These are phyloP conservation scores for Thoreauomyces humboldtii DNA, from an alignment of 192 early-diverging fungal species.

Conservation along the genomic window DNA sequence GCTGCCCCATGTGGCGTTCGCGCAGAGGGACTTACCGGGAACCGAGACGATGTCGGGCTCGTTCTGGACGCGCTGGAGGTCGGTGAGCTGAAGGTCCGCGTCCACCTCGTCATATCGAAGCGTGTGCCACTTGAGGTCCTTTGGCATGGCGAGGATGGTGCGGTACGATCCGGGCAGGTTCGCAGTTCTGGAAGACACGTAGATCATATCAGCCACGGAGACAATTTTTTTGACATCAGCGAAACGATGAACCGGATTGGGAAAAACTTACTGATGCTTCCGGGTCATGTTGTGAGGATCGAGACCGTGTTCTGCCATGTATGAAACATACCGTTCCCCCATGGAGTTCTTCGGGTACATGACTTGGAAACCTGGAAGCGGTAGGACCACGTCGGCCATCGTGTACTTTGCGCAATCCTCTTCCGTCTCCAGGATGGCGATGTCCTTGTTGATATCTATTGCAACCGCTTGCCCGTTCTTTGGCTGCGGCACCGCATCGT, in stretches of 20 bases:
- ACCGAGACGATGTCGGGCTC: slow-evolving; percentile 29
- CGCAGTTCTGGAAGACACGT: too few species aligned
- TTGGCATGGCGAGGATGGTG: slow-evolving; percentile 36
- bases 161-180: slow-evolving; percentile 51
- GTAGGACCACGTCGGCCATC: slow-evolving; percentile 89
- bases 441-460: too few species aligned
- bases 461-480: background rate
- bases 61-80: slow-evolving; percentile 33
- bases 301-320: slow-evolving; percentile 74
- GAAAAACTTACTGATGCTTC: slow-evolving; percentile 54
- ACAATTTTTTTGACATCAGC: too few species aligned
- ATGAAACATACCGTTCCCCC: slow-evolving; percentile 56
- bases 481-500: background rate
- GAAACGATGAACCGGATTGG: too few species aligned
- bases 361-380: slow-evolving; percentile 78
- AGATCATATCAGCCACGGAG: too few species aligned
- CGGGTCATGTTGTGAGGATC: slow-evolving; percentile 65
- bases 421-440: slow-evolving; percentile 58
- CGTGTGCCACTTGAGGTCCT: slow-evolving; percentile 35
- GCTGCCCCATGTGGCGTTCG: background rate
- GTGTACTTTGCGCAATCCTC: slow-evolving; percentile 68
- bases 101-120: slow-evolving; percentile 36
- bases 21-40: slow-evolving; percentile 7
- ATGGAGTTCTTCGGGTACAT: slow-evolving; percentile 79
- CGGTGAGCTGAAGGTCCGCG: slow-evolving; percentile 30